Base-by-base conservation (phyloP, 768 basidiomycete species). In the Rhodotorula sphaerocarpa region DNA sequence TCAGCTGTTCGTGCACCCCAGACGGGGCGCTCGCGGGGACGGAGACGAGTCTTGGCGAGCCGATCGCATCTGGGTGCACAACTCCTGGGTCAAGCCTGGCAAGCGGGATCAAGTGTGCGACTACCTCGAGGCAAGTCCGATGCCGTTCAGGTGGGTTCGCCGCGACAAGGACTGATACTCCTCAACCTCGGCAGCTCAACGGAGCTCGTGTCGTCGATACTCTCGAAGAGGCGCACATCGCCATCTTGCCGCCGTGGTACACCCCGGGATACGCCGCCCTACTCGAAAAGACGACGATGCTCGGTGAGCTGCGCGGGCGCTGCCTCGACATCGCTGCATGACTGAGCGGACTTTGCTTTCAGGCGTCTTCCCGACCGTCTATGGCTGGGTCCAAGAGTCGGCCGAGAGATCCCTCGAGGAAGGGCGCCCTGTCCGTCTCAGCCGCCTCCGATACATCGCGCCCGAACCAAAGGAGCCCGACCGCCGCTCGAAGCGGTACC, bases 1-100 rank as follows among this genome's bases (percentile, higher is more conserved):
- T 15, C 2, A 30, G 25, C 12, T 53, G 6, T 59, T 59, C 34
- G 6, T 36, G 44, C 58, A 46, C 21, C 28, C 6, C 2, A 39
- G 14, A 1, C 1, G 7, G 9, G 10, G 9, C 10, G 36, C 36
- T 39, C 36, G 36, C 36, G 10, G 36, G 10, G 36, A 39, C 36
- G 36, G 36, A 9, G 36, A 39, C 5, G 25, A 23, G 5, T 5
- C n/a, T 9, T 53, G 50, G 50, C 33, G 10, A 18, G n/a, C 42
- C 0, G 58, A 59, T 25, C 7, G 34, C 18, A 46, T 59, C 30
- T 59, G 51, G 50, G 18, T 59, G 12, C 57, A 59, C 27, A 5
- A 43, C 11, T 23, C 6, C 14, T 45, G 28, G 28, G 7, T 20
- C 18, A 21, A 23, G 21, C 25, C 10, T 44, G 20, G 33, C 7